Conservation (phyloP, 1,284 basidiomycete species). For the Trichosporon sp. region DNA sequence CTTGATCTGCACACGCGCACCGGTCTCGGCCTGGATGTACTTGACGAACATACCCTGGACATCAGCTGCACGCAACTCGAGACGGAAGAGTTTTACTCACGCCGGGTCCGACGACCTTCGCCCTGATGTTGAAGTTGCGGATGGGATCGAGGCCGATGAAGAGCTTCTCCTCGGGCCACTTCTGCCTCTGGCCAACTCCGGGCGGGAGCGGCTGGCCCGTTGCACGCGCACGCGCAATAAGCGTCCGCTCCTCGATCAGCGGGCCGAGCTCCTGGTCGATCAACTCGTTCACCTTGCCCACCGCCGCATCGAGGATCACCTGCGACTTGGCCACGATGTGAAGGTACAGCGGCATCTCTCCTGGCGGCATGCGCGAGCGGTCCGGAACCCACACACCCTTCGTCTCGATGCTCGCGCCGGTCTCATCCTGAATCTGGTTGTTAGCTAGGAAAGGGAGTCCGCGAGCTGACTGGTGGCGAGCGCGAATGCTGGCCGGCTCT, state of each 20-base stretch:
- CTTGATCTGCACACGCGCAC: constrained; percentile 97
- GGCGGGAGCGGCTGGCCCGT: constrained; percentile 45
- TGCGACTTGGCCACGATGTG: constrained; percentile 84
- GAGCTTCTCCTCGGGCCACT: constrained; percentile 95
- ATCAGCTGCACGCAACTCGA: background rate
- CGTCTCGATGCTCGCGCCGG: constrained; percentile 84
- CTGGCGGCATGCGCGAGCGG: constrained; percentile 80
- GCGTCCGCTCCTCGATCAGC: constrained; percentile 77
- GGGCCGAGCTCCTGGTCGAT: constrained; percentile 83
- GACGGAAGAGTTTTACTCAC: constrained; percentile 59
- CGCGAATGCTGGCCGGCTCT: no score
- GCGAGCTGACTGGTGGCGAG: no score
- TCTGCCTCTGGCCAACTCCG: constrained; percentile 61
- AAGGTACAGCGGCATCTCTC: constrained; percentile 90
- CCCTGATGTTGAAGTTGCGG: constrained; percentile 94
- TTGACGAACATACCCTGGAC: constrained; percentile 91
- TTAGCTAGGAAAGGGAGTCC: constrained; percentile 10
- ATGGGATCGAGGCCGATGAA: constrained; percentile 84
- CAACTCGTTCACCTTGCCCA: constrained; percentile 81
- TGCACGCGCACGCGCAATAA: constrained; percentile 55
- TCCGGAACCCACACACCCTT: constrained; percentile 95
- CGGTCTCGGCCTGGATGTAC: constrained; percentile 95
- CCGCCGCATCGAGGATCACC: constrained; percentile 76
- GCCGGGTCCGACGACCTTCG: constrained; percentile 93
- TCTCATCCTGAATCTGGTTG: constrained; percentile 78